Base-by-base conservation (phyloP, 1,284 basidiomycete genomes). In the Malassezia caprae region DNA sequence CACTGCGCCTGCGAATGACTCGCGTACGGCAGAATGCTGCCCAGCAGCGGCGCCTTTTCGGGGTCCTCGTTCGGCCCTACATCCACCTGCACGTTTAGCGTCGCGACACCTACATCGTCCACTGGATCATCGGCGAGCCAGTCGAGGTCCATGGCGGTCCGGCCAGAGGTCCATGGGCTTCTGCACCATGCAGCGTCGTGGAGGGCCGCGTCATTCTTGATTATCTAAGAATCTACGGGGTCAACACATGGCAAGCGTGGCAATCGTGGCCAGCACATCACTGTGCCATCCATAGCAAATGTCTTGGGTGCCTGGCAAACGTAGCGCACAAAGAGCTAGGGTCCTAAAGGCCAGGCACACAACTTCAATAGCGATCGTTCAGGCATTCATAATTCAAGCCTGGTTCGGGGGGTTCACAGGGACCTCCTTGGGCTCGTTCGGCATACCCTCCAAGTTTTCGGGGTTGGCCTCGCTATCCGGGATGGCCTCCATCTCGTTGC, bases 1-100 rank as follows among this genome's bases (percentile, higher is more conserved):
- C 91, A 89, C 67, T 83, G 82, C 12, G 82, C 82, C 56, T 88
- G 79, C 0, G 84, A 78, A 76, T 94, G 90, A 61, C 86, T 82
- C 63, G 82, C 79, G 75, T 93, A 94, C 1, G 90, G 90, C 41
- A 96, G 52, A 17, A 55, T 59, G 12, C 41, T 7, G 24, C 24
- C 41, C 15, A 43, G 23, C 23, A 43, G 41, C 27, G 41, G 41
- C 24, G 27, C 41, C 5, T 43, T 13, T 5, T 27, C 24, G 1
- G 41, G 19, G 19, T 21, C 19, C 37, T 39, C 37, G 10, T 21
- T 19, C 17, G 41, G 24, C 7, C 15, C 27, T 27, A 43, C 41
- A 43, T 41, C 19, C 21, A 41, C 21, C 24, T 41, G 21, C 39
- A 23, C 39, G 11, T 13, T 26, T 19, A 26, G 21, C 12, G 4